A percentile compares a stretch with the other conserved stretches of the same genome.
Conservation (phyloP, 768 basidiomycete species). For the Gymnopilus junonius region DNA sequence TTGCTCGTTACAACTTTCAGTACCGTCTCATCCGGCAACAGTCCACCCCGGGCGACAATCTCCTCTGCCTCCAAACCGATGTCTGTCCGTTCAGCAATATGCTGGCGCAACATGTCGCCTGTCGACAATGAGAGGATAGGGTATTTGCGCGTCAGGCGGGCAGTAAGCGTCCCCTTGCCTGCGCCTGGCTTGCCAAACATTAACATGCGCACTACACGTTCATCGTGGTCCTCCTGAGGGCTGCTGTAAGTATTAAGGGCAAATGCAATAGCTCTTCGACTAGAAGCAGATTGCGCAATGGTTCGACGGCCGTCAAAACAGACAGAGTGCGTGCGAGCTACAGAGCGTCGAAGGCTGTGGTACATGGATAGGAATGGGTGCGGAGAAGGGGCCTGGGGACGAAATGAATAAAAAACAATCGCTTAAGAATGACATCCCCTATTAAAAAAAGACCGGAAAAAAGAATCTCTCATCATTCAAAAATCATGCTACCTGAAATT, state of each 20-base stretch:
- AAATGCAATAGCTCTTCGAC: slow-evolving; percentile 53
- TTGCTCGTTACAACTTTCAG: slow-evolving; percentile 76
- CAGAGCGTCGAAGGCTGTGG: slow-evolving; percentile 19
- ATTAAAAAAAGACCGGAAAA: neutral
- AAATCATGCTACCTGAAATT: slow-evolving; percentile 5
- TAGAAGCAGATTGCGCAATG: slow-evolving; percentile 33
- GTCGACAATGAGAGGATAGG: slow-evolving; percentile 79
- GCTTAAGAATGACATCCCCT: slow-evolving; percentile 11
- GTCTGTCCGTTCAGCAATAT: slow-evolving; percentile 77
- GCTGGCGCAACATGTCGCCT: slow-evolving; percentile 84
- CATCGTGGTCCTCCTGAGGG: slow-evolving; percentile 42
- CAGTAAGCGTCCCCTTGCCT: slow-evolving; percentile 84
- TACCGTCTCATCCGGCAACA: slow-evolving; percentile 82
- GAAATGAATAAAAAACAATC: slow-evolving; percentile 12
- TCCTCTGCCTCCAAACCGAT: slow-evolving; percentile 76
- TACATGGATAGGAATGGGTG: slow-evolving; percentile 20
- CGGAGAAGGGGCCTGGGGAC: slow-evolving; percentile 7
- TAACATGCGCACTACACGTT: slow-evolving; percentile 60
- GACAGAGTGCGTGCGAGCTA: slow-evolving; percentile 16
- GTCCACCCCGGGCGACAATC: slow-evolving; percentile 77
- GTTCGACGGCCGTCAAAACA: slow-evolving; percentile 22
- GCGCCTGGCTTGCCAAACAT: slow-evolving; percentile 85
- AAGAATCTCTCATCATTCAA: slow-evolving; percentile 6
- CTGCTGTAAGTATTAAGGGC: slow-evolving; percentile 48
- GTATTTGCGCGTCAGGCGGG: slow-evolving; percentile 78